Evolutionary conservation across 495 filamentous ascomycete species (phyloP).

Genomic region (Lasiosphaeria miniovina): DNA sequence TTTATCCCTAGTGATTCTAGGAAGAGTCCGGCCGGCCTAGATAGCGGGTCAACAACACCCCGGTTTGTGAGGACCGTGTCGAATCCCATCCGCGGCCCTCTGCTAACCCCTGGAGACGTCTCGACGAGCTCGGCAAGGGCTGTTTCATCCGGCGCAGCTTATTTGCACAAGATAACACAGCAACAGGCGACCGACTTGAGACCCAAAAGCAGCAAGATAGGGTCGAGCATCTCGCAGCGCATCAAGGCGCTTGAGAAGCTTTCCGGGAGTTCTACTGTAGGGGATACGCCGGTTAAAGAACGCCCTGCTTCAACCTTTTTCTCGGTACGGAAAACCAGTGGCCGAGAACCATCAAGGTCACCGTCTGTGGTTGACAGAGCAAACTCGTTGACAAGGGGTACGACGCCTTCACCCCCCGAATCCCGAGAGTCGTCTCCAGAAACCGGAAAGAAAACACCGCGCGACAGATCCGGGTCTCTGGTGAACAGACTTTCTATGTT

Average conservation of each 20-base stretch:
- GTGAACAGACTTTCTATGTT: slow-evolving; percentile 48
- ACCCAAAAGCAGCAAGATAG: slow-evolving; percentile 76
- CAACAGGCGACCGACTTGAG: slow-evolving; percentile 43
- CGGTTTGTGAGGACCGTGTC: slow-evolving; percentile 41
- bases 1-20: slow-evolving; percentile 52
- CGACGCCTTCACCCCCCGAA: slow-evolving; percentile 37
- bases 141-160: slow-evolving; percentile 46
- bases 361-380: slow-evolving; percentile 46
- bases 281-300: slow-evolving; percentile 22
- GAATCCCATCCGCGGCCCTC: slow-evolving; percentile 45
- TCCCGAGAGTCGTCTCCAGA: slow-evolving; percentile 47
- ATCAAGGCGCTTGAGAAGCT: slow-evolving; percentile 83
- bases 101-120: slow-evolving; percentile 39
- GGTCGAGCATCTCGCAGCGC: slow-evolving; percentile 82
- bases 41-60: slow-evolving; percentile 21
- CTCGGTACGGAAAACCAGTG: slow-evolving; percentile 46
- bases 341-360: slow-evolving; percentile 40
- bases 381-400: slow-evolving; percentile 32
- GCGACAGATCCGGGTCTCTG: slow-evolving; percentile 43
- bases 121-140: slow-evolving; percentile 40
- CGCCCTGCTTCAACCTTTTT: slow-evolving; percentile 49
- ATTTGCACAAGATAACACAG: slow-evolving; percentile 45
- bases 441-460: slow-evolving; percentile 17
- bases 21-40: slow-evolving; percentile 22
- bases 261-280: slow-evolving; percentile 42